Base-by-base conservation (phyloP, 1,139 yeast species). In the Geotrichum europaeum region DNA sequence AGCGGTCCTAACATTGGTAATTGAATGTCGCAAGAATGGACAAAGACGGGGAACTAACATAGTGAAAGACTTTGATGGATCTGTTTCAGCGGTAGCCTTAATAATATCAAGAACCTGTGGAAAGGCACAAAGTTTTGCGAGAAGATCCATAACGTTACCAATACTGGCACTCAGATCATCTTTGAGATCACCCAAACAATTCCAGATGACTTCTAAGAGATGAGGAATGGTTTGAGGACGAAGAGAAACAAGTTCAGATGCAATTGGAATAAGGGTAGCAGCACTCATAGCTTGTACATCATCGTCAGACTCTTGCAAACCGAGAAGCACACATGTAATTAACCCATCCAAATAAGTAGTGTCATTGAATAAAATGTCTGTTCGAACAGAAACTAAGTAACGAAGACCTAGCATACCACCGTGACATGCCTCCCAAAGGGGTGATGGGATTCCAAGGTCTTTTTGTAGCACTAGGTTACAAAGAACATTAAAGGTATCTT, bases 251-350 rank as follows among this genome's bases (percentile, higher is more conserved):
- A 94, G 89, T 66, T 90, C 91, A 22, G 82, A 80, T 1, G 97
- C 94, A 58, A 94, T 89, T 2, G 99, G 99, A 0, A 95, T 80
- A 63, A 95, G 78, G 0, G 97, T 90, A 7, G 96, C 88, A 0
- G 99, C 99, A 24, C 97, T 92, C 56, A 94, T 97, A 15, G 97
- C 91, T 73, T 95, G 97, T 28, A 95, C 98, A 72, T 95, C 99
- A 73, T 94, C 99, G 68, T 92, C 96, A 63, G 85, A 81, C 70
- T 88, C 92, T 64, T 83, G 81, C 57, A 95, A 77, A 2, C 98
- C 97, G 73, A 88, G 91, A 53, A 94, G 77, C 0, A 94, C 99
- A 82, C 95, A 89, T 54, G 84, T 81, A 3, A 92, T 86, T 1
- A 94, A 89, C 61, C 83, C 82, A 65, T 87, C 87, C 49, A 90